phyloP scores from a whole-genome alignment of 2,329 filamentous ascomycete species.

The Didymella lethalis region DNA sequence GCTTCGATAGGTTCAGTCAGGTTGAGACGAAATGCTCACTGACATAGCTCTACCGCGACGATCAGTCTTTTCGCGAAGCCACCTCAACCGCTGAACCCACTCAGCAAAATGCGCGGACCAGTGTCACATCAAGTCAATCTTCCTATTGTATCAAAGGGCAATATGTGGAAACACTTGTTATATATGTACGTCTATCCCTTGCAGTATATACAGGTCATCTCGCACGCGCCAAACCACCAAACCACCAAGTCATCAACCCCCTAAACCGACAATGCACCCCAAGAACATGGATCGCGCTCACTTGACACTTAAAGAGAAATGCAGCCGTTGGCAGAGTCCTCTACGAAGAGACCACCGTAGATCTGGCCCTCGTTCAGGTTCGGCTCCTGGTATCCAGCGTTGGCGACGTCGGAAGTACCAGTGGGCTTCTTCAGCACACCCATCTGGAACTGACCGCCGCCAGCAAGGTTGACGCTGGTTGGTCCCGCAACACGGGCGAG shows the following conservation, averaged over 20 bases:
- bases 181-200: background rate
- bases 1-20: too few relatives aligned
- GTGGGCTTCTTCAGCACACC: slow-evolving; percentile 69
- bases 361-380: slow-evolving; percentile 51
- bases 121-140: background rate
- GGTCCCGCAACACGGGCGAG: slow-evolving; percentile 60
- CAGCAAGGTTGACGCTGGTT: slow-evolving; percentile 61
- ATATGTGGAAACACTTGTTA: too few relatives aligned
- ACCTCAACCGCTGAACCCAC: background rate
- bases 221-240: background rate
- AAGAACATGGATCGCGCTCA: background rate
- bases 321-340: slow-evolving; percentile 48
- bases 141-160: background rate
- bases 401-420: slow-evolving; percentile 52
- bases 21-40: too few relatives aligned
- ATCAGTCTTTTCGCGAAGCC: background rate
- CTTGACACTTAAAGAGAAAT: slow-evolving; percentile 37
- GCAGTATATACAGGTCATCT: background rate
- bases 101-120: background rate
- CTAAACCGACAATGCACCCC: background rate
- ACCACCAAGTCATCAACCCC: too few relatives aligned
- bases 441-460: slow-evolving; percentile 69
- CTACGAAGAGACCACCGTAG: slow-evolving; percentile 51
- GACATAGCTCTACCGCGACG: background rate
- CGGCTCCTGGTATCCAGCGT: slow-evolving; percentile 46